Base-by-base conservation (phyloP, 2,329 filamentous ascomycete genomes). In the Fusarium subglutinans region DNA sequence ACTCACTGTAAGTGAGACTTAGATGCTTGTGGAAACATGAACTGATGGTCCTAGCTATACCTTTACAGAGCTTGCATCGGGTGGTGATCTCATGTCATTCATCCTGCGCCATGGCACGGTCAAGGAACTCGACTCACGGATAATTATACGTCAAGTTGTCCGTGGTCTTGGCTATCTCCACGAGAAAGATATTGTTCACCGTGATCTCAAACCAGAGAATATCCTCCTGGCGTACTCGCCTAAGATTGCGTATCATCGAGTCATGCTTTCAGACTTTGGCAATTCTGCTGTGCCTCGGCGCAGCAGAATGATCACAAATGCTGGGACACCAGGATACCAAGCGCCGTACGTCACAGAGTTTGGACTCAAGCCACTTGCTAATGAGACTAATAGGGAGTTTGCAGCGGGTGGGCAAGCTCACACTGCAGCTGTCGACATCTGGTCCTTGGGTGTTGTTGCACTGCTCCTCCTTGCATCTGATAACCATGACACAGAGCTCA, bases 51-150 rank as follows among this genome's bases (percentile, higher is more conserved):
- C 11, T 9, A 89, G 87, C 40, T 90, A 88, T 66, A 86, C 87
- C 1, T 90, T 91, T 66, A 88, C 86, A 3, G 88, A 90, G 57
- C 82, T 91, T 41, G 89, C 89, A 1, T 83, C 86, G 9, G 86
- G 89, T 1, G 88, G 88, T 0, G 88, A 90, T 70, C 78, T 89
- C 6, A 86, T 85, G 78, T 89, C 87, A 1, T 85, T 88, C 24
- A 76, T 87, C 15, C 72, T 81, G 50, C 81, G 82, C 28, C 81
- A 82, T 44, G 78, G 78, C 8, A 50, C 44, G 1, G 76, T 87
- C 33, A 73, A 77, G 3, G 86, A 88, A 66, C 76, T 84, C 24
- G 83, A 86, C n/a, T 79, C 82, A 15, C 75, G 84, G 79, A 77
- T 85, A 71, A 84, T 89, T 28, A 76, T 88, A 14, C 80, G 83